Conservation (phyloP, 768 basidiomycete species). For the Amanita muscaria region DNA sequence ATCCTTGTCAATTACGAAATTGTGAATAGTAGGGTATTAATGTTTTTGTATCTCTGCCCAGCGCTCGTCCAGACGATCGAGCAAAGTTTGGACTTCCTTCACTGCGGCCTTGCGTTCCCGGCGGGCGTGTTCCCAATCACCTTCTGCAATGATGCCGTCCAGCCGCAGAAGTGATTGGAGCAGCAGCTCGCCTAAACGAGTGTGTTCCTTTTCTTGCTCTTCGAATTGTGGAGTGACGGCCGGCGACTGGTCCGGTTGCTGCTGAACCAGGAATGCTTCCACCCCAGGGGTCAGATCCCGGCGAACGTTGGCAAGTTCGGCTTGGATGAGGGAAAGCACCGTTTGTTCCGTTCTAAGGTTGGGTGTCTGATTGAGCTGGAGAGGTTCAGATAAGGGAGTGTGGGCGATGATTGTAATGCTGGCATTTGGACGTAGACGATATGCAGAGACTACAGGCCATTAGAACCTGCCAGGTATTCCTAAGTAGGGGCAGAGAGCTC, state of each 20-base stretch:
- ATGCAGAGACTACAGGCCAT: slow-evolving; percentile 52
- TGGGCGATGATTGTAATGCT: slow-evolving; percentile 58
- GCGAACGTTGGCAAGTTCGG: slow-evolving; percentile 46
- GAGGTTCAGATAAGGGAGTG: slow-evolving; percentile 25
- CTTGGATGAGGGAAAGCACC: slow-evolving; percentile 43
- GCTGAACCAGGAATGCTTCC: slow-evolving; percentile 38
- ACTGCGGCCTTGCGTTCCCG: slow-evolving; percentile 81
- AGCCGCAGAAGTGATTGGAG: slow-evolving; percentile 82
- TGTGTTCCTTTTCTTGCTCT: slow-evolving; percentile 29
- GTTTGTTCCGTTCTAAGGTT: slow-evolving; percentile 37
- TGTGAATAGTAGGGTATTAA: slow-evolving; percentile 8
- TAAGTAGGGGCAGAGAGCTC: neutral
- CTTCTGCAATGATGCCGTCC: slow-evolving; percentile 70
- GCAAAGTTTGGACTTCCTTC: slow-evolving; percentile 69
- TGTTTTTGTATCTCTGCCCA: slow-evolving; percentile 33
- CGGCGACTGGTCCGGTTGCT: neutral
- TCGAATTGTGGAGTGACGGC: slow-evolving; percentile 17
- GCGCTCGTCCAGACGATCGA: slow-evolving; percentile 71
- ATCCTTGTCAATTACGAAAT: slow-evolving; percentile 14
- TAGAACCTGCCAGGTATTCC: slow-evolving; percentile 11
- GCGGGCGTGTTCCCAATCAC: slow-evolving; percentile 72
- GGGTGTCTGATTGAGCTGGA: slow-evolving; percentile 13
- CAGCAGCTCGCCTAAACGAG: slow-evolving; percentile 72
- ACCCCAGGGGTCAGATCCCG: slow-evolving; percentile 47
- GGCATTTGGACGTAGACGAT: slow-evolving; percentile 60